A percentile compares a stretch with the other conserved stretches of the same genome.
Evolutionary conservation across 2,329 filamentous ascomycete genomes (phyloP).

Genomic region (Colletotrichum sp.): DNA sequence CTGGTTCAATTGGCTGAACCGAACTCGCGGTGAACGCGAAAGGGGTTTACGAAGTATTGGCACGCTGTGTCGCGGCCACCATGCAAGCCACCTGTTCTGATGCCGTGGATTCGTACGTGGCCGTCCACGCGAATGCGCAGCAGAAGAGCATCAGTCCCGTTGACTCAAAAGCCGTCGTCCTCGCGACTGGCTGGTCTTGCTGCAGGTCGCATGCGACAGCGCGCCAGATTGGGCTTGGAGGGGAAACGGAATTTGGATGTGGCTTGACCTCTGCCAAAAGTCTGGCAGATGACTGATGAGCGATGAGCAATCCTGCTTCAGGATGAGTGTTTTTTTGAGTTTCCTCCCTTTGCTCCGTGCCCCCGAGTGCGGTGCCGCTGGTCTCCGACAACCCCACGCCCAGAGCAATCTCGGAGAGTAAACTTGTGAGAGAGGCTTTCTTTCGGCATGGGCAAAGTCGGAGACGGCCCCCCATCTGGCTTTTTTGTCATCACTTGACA

Average conservation of each 20-base stretch:
- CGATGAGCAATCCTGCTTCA: constrained; percentile 9
- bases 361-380: constrained; percentile 9
- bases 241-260: not conserved
- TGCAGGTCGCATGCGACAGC: not conserved
- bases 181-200: not conserved
- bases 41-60: not conserved
- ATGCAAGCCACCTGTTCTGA: constrained; percentile 17
- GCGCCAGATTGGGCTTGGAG: not conserved
- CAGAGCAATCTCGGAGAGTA: not conserved
- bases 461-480: not conserved
- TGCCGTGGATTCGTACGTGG: constrained; percentile 5
- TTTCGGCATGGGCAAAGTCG: constrained; percentile 3
- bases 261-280: not conserved
- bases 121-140: not conserved
- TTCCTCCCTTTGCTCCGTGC: not conserved
- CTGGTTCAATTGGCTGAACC: not conserved
- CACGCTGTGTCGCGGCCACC: not conserved
- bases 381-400: not conserved
- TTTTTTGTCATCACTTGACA: constrained; percentile 11
- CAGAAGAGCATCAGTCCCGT: not conserved
- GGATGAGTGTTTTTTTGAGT: not conserved
- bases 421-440: not conserved
- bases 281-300: constrained; percentile 1
- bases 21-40: not conserved
- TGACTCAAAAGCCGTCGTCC: not conserved